Conservation (phyloP, 352 stramenopile species). For the Peronospora destructor region DNA sequence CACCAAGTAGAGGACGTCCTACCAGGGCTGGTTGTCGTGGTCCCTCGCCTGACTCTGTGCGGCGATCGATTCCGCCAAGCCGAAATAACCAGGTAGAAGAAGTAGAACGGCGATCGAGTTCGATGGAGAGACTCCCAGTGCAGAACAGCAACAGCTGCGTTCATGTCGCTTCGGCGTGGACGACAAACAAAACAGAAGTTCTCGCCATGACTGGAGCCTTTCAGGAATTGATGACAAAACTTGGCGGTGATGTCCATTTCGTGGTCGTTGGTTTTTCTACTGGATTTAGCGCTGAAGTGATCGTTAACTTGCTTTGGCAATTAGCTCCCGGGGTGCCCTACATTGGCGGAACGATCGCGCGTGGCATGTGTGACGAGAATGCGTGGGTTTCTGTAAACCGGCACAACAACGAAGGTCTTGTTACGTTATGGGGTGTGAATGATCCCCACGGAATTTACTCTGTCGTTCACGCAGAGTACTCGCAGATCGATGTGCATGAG, state of each 20-base stretch:
- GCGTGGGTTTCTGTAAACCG: constrained; percentile 85
- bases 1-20: constrained; percentile 12
- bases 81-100: constrained; percentile 39
- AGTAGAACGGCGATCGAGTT: constrained; percentile 33
- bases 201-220: constrained; percentile 72
- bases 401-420: constrained; percentile 73
- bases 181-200: constrained; percentile 64
- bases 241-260: constrained; percentile 74
- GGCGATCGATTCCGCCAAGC: constrained; percentile 18
- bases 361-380: constrained; percentile 82
- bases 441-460: constrained; percentile 78
- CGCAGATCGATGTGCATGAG: constrained; percentile 66
- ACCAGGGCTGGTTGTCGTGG: constrained; percentile 16
- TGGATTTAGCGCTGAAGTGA: constrained; percentile 65
- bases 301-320: constrained; percentile 67
- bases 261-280: constrained; percentile 82
- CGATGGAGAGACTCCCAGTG: constrained; percentile 45
- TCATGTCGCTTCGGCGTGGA: constrained; percentile 62
- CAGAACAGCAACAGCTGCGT: constrained; percentile 57
- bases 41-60: constrained; percentile 18
- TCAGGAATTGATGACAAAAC: constrained; percentile 72
- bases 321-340: constrained; percentile 74
- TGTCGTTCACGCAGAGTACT: constrained; percentile 75
- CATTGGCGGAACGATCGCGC: constrained; percentile 77
- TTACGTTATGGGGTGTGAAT: constrained; percentile 83